Percentiles rank a stretch among this genome's conserved stretches.
Evolutionary conservation across 177 flowering plant species (phyloP).

Genomic region (Telopea speciosissima): DNA sequence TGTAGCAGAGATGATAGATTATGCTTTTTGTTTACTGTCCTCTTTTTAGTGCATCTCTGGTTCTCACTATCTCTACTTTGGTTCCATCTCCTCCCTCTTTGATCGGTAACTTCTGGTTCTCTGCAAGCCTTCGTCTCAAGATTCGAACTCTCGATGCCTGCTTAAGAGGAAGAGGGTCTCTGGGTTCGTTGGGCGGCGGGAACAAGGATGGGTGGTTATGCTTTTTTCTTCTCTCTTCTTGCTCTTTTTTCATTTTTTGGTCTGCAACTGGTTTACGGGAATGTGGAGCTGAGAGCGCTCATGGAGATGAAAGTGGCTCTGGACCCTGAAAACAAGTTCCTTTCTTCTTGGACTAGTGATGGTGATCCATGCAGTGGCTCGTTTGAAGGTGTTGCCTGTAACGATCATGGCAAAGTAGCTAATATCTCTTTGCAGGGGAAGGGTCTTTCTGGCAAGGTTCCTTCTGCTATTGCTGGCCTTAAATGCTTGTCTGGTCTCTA

Average conservation of each 20-base stretch:
- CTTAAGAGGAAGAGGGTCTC: too few species aligned
- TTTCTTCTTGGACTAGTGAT: slow-evolving; percentile 21
- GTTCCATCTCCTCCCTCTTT: background rate
- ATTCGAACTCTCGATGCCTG: background rate
- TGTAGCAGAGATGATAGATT: too few species aligned
- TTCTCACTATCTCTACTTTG: too few species aligned
- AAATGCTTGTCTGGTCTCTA: slow-evolving; percentile 28
- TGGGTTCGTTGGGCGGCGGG: too few species aligned
- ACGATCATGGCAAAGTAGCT: slow-evolving; percentile 25
- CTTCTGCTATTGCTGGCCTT: slow-evolving; percentile 25
- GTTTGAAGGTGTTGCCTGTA: slow-evolving; percentile 29
- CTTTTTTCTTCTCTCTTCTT: slow-evolving; percentile 5
- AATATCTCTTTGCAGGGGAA: slow-evolving; percentile 34
- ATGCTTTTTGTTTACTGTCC: too few species aligned
- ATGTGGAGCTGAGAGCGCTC: slow-evolving; percentile 17
- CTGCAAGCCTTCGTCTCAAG: background rate
- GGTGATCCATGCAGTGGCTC: slow-evolving; percentile 29
- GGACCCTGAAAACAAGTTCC: slow-evolving; percentile 21
- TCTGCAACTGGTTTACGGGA: background rate
- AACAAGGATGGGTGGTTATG: background rate
- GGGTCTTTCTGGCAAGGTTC: slow-evolving; percentile 26
- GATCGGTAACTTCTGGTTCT: background rate
- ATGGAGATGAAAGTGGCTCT: slow-evolving; percentile 24
- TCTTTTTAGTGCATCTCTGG: too few species aligned
- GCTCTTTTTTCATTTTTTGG: background rate